phyloP scores from a whole-genome alignment of 208 protist species.

The Trypanosoma congolense region DNA sequence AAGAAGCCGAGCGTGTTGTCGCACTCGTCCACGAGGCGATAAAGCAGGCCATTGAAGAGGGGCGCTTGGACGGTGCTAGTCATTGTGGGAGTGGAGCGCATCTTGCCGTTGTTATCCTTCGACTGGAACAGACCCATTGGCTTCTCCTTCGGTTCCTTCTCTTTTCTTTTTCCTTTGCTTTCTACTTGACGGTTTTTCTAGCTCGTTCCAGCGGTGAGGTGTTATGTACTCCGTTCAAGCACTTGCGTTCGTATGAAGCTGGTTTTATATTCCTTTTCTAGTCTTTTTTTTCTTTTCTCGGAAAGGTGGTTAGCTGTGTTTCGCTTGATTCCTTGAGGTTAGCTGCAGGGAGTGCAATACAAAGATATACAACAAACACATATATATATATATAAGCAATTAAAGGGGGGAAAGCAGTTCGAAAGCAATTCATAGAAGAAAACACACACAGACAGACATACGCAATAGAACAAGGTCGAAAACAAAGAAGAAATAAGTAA shows the following conservation, averaged over 20 bases:
- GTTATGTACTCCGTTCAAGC: too few species aligned
- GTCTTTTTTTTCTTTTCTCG: too few species aligned
- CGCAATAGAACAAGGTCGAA: neutral
- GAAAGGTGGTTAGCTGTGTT: too few species aligned
- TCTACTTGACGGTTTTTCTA: too few species aligned
- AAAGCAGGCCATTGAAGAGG: slow-evolving; percentile 75
- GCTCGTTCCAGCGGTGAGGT: too few species aligned
- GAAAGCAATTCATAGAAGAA: neutral
- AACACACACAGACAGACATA: neutral
- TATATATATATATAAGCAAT: slow-evolving; percentile 5
- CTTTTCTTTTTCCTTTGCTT: too few species aligned
- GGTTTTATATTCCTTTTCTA: too few species aligned
- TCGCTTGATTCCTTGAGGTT: too few species aligned
- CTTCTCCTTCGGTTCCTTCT: neutral
- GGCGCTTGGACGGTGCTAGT: slow-evolving; percentile 21
- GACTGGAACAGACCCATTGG: slow-evolving; percentile 28
- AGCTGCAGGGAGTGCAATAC: too few species aligned
- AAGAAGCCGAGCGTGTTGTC: slow-evolving; percentile 50
- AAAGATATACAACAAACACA: neutral
- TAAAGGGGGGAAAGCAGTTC: slow-evolving; percentile 1
- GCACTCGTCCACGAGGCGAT: slow-evolving; percentile 47
- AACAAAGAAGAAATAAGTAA: neutral
- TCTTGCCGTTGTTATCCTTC: neutral
- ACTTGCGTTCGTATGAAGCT: too few species aligned
- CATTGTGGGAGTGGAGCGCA: slow-evolving; percentile 18